Base-by-base conservation (phyloP, 768 basidiomycete species). In the Dentipellis fragilis region DNA sequence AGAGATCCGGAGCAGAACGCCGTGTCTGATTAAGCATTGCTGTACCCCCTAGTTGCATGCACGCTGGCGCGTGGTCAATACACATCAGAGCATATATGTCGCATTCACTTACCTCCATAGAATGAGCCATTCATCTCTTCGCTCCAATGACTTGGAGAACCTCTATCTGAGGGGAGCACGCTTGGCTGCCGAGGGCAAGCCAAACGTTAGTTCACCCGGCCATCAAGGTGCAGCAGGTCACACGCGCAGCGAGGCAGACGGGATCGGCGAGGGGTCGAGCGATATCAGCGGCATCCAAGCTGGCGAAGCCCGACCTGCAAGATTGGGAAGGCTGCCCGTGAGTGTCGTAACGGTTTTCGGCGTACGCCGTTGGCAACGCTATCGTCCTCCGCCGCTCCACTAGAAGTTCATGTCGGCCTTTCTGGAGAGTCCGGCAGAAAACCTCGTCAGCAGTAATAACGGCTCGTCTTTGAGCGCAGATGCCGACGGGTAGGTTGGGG, bases 151-250 rank as follows among this genome's bases (percentile, higher is more conserved):
- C 68, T 81, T 85, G 63, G 78, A 77, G 78, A 80, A 88, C 55
- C 85, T 75, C 86, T 85, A 89, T 63, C 73, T 75, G 68, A 87
- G 70, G 88, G 86, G 68, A 77, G 80, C 83, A 87, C 84, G 75
- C 88, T 87, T 51, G 84, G 64, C 86, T 87, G 62, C 52, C 39
- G 16, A 45, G 7, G 42, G 19, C 42, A 45, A 45, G 42, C n/a
- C 42, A 47, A 52, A 46, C 35, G 48, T 52, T 39, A 12, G 50
- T 23, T 29, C 57, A 29, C 7, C 11, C 34, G 6, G 9, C 29
- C n/a, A n/a, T 45, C 16, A 17, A 45, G n/a, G 7, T 19, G 42
- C 42, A 45, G 8, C 42, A 45, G n/a, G 42, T 17, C n/a, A 45
- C 42, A 45, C 42, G 29, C 29, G 42, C 42, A 45, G n/a, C 42